Percentiles rank a stretch among this genome's conserved stretches.
Conservation (phyloP, 1,284 basidiomycete species). For the Laetiporus sulphureus region DNA sequence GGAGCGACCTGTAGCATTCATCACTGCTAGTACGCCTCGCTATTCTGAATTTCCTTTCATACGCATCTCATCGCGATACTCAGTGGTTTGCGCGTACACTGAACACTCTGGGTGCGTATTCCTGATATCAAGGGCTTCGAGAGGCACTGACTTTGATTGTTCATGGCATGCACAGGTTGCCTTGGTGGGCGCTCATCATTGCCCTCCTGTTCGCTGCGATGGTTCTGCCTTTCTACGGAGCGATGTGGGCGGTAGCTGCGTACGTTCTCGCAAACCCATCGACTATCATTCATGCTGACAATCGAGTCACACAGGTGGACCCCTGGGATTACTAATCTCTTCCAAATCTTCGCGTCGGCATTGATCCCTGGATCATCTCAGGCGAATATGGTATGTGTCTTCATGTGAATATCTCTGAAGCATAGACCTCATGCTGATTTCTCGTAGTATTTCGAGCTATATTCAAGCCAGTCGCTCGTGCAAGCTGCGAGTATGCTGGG, state of each 20-base stretch:
- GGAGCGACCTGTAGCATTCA: constrained; percentile 25
- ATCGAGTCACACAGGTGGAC: constrained; percentile 4
- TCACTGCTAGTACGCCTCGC: constrained; percentile 22
- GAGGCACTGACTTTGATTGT: not conserved
- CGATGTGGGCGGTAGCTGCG: constrained; percentile 23
- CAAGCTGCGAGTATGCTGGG: constrained; percentile 31
- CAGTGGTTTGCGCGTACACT: constrained; percentile 36
- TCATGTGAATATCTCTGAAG: not conserved
- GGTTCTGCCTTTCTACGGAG: constrained; percentile 35
- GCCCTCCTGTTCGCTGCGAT: constrained; percentile 35
- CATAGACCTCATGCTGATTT: not conserved
- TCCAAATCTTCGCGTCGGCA: constrained; percentile 31
- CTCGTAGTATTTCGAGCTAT: constrained; percentile 29
- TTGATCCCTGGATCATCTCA: constrained; percentile 35
- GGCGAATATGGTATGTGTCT: constrained; percentile 31
- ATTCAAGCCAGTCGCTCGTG: constrained; percentile 24
- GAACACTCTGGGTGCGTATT: constrained; percentile 26
- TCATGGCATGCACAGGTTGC: constrained; percentile 21
- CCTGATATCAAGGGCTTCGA: not conserved
- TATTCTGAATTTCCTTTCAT: too few species aligned
- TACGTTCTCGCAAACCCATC: too few species aligned
- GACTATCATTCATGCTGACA: too few species aligned
- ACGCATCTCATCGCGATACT: not conserved
- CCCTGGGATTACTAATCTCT: constrained; percentile 9
- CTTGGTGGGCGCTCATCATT: constrained; percentile 44